Base-by-base conservation (phyloP, 2,329 filamentous ascomycete species). In the Ophiocordyceps robertsii region DNA sequence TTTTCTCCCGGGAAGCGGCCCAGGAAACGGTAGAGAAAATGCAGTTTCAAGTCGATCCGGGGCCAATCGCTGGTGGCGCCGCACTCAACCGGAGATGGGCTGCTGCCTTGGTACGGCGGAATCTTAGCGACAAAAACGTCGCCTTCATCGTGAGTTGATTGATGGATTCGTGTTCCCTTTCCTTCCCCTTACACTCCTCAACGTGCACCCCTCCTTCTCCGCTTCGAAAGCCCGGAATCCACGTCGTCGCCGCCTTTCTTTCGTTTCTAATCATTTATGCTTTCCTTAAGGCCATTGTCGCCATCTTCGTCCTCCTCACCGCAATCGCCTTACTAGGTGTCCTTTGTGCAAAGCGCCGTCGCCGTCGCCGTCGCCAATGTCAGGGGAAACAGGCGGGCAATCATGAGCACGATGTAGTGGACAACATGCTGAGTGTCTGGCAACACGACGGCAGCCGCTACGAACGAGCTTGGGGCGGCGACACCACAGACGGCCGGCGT, bases 391-490 rank as follows among this genome's bases (percentile, higher is more conserved):
- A 43, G 31, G 16, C 42, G 12, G 24, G 32, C 30, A 10, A 16
- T 16, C 33, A 6, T 16, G 6, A 7, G 13, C 41, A 17, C 11
- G 37, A 21, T 16, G 30, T 29, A 8, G 31, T 33, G 6, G 37
- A 39, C 9, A 21, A 32, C 13, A 29, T 43, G 7, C 11, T 38
- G 19, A 24, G 41, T 12, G 38, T 29, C 41, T 43, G 41, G 41
- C 30, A 24, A 3, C 9, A 31, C 5, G 19, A 37, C 7, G 24
- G n/a, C 5, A 17, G 40, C 36, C 44, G 45, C 40, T 64, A 64
- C 44, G 46, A 60, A 36, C 59, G 56, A 41, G 54, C 61, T 29
- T 46, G 53, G 21, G 51, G 49, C 14, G 53, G 58, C 33, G 57
- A 61, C 38, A 50, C 50, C n/a, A 52, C 44, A 3, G 45, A 45